phyloP scores from a whole-genome alignment of 2,329 filamentous ascomycete genomes.

The Colletotrichum sp. region DNA sequence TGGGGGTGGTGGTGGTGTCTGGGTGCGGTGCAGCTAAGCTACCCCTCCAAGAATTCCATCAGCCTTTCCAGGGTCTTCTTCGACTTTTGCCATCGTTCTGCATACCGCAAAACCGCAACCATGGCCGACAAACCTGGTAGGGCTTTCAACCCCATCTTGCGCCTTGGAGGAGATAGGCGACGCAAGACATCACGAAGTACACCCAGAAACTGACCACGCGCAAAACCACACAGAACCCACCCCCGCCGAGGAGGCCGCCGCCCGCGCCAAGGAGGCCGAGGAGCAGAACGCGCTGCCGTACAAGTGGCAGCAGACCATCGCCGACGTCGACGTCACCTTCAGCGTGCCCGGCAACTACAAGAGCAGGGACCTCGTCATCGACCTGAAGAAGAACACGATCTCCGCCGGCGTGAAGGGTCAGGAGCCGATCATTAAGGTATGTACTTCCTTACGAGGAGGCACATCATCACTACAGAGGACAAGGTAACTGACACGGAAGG shows the following conservation, averaged over 20 bases:
- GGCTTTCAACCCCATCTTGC: background rate
- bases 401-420: conserved; percentile 88
- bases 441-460: conserved; percentile 18
- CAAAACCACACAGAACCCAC: conserved; percentile 49
- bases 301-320: conserved; percentile 95
- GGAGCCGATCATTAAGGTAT: conserved; percentile 79
- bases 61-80: conserved; percentile 17
- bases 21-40: conserved; percentile 4
- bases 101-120: conserved; percentile 11
- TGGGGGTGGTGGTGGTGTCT: background rate
- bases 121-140: conserved; percentile 44
- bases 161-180: background rate
- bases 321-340: conserved; percentile 81
- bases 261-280: conserved; percentile 73
- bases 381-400: conserved; percentile 79
- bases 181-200: background rate
- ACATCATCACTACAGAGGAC: background rate
- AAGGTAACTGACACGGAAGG: background rate
- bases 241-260: conserved; percentile 61
- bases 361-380: conserved; percentile 80
- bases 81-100: conserved; percentile 21
- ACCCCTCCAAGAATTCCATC: conserved; percentile 24
- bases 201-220: background rate
- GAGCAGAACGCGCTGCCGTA: conserved; percentile 94
- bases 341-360: conserved; percentile 83